Base-by-base conservation (phyloP, 139 green algal genomes). In the Chlorella ohadii region DNA sequence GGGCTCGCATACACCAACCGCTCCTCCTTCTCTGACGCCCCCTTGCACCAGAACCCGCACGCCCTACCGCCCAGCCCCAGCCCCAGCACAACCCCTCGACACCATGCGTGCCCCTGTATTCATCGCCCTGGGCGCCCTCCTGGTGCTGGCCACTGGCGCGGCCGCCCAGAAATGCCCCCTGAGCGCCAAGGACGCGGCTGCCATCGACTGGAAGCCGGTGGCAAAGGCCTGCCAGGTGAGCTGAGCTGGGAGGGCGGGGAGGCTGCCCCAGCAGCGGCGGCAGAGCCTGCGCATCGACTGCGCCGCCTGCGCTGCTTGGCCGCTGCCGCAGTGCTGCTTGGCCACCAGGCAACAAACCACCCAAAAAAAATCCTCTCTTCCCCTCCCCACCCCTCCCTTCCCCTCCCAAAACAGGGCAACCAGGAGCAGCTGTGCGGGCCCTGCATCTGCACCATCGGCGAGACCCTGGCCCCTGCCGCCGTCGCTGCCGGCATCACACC, bases 341-440 rank as follows among this genome's bases (percentile, higher is more conserved):
- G 44, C 44, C 11, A 11, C 44, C 44, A 16, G 7, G 44, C 6
- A 6, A 6, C 11, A 11, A 16, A 11, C 44, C 44, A 11, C 44
- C 44, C 6, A 55, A 6, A 6, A 55, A 6, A 23, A 2, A 59
- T 59, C 51, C 51, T 59, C 12, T 22, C 51, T 59, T 59, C 51
- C 51, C 51, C 2, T 22, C 51, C 51, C 9, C n/a, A n/a, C n/a
- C 44, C 44, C 44, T 51, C 44, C 44, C 44, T 51, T 22, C 51
- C 51, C 51, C 51, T 23, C 51, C 51, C 6, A 6, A 55, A 55
- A 22, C 51, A 59, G 51, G 71, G 25, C 64, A 19, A 5, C n/a
- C 64, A 71, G 71, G 33, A 51, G 44, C 64, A 79, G 23, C n/a
- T 79, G 7, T 79, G 72, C 31, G 25, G 25, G n/a, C 44, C n/a